Percentiles rank a stretch among this genome's conserved stretches.
Conservation (phyloP, 176 grass and related monocot species). For the Cocos nucifera region DNA sequence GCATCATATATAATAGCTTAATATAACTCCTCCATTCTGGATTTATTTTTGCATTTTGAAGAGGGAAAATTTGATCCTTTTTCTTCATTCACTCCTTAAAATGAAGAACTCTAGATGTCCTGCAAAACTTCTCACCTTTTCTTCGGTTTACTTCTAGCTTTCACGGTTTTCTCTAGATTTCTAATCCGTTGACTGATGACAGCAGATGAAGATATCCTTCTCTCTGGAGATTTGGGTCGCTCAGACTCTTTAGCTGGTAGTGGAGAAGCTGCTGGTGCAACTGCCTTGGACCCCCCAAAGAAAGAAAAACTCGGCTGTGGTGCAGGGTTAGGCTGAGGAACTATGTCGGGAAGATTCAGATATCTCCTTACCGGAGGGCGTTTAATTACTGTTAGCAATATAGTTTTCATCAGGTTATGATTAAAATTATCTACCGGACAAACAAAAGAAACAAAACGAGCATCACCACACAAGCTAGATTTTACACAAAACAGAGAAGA, state of each 20-base stretch:
- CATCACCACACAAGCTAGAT: too few relatives aligned
- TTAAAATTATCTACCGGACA: too few relatives aligned
- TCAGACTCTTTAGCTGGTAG: constrained; percentile 17
- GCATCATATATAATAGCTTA: too few relatives aligned
- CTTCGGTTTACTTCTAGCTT: constrained; percentile 60
- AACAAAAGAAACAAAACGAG: too few relatives aligned
- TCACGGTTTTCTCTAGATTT: constrained; percentile 69
- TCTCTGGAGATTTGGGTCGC: constrained; percentile 10
- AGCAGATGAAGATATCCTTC: constrained; percentile 40
- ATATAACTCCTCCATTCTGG: too few relatives aligned
- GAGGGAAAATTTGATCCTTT: too few relatives aligned
- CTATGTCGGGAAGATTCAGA: constrained; percentile 48
- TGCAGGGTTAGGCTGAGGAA: constrained; percentile 18
- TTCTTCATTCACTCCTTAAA: background rate
- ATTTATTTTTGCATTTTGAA: too few relatives aligned
- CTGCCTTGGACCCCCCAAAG: constrained; percentile 47
- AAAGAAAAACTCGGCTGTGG: constrained; percentile 33
- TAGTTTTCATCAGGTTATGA: background rate
- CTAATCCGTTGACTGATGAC: constrained; percentile 66
- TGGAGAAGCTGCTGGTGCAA: constrained; percentile 26
- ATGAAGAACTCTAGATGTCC: background rate
- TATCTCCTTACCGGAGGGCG: constrained; percentile 41
- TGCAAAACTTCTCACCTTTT: constrained; percentile 31
- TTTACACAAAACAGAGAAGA: background rate
- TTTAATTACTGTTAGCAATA: constrained; percentile 35